These are phyloP conservation scores for Dothideomycetes sp. DNA, from an alignment of 2,329 filamentous ascomycete genomes.

Conservation along the genomic window DNA sequence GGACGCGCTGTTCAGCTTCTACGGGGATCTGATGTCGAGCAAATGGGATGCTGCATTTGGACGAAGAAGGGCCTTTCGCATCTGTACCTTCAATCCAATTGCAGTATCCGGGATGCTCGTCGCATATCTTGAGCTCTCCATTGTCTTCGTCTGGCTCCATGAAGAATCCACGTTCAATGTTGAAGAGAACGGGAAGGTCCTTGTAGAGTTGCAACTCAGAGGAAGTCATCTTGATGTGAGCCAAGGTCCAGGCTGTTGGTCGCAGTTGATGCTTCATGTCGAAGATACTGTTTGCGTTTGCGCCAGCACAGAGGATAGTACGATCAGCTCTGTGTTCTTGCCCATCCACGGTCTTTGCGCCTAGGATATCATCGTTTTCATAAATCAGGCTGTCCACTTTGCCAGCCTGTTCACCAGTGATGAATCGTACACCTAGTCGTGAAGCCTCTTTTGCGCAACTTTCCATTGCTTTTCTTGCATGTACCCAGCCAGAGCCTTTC, in stretches of 20 bases:
- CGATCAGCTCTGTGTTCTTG: conserved; percentile 29
- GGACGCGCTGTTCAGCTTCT: conserved; percentile 34
- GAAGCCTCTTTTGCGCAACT: conserved; percentile 35
- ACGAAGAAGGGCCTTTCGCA: no score
- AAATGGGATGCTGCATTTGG: conserved; percentile 28
- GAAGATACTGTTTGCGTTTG: conserved; percentile 35
- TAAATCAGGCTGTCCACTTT: conserved; percentile 29
- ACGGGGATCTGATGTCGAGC: conserved; percentile 36
- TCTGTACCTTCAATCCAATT: no score
- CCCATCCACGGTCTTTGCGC: conserved; percentile 34
- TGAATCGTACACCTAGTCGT: conserved; percentile 35
- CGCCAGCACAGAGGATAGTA: conserved; percentile 40
- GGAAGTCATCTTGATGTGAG: conserved; percentile 37
- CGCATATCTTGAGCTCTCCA: conserved; percentile 39
- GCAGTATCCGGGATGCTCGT: conserved; percentile 47
- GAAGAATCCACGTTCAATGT: conserved; percentile 39
- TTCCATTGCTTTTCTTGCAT: conserved; percentile 39
- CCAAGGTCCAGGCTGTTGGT: conserved; percentile 44
- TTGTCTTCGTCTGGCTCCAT: conserved; percentile 38
- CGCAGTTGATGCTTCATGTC: conserved; percentile 42
- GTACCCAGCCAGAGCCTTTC: conserved; percentile 41
- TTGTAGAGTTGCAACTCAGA: conserved; percentile 36
- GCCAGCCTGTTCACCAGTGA: conserved; percentile 29
- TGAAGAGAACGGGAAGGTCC: conserved; percentile 38
- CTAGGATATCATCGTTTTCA: conserved; percentile 25